Conservation (phyloP, 1,284 basidiomycete species). For the Xerocomus minutiporus region DNA sequence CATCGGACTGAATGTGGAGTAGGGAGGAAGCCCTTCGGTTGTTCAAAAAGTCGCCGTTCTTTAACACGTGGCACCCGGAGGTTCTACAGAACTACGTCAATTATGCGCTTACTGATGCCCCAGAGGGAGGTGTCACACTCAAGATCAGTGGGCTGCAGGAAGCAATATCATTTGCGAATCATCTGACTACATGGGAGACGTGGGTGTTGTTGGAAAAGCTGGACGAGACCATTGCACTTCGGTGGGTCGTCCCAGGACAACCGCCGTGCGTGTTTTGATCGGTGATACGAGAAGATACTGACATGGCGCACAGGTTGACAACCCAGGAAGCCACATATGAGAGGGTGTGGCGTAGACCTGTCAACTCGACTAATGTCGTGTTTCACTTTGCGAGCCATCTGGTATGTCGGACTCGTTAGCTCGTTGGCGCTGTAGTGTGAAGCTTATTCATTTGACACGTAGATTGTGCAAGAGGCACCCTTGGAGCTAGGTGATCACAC, state of each 20-base stretch:
- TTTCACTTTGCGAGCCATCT: slow-evolving; percentile 57
- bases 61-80: slow-evolving; percentile 65
- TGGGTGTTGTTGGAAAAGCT: slow-evolving; percentile 43
- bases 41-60: slow-evolving; percentile 64
- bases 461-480: slow-evolving; percentile 49
- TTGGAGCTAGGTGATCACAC: slow-evolving; percentile 35
- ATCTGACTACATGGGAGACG: slow-evolving; percentile 38
- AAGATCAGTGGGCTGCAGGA: slow-evolving; percentile 63
- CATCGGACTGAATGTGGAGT: slow-evolving; percentile 1
- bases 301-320: slow-evolving; percentile 32
- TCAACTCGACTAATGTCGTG: slow-evolving; percentile 55
- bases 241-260: slow-evolving; percentile 55
- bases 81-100: slow-evolving; percentile 67
- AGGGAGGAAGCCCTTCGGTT: slow-evolving; percentile 59
- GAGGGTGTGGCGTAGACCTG: slow-evolving; percentile 47
- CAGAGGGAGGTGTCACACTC: slow-evolving; percentile 42
- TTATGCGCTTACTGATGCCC: slow-evolving; percentile 48
- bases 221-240: slow-evolving; percentile 46
- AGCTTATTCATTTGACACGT: slow-evolving; percentile 6
- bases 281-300: background rate
- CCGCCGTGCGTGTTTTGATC: slow-evolving; percentile 34
- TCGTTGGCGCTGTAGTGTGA: background rate
- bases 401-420: slow-evolving; percentile 34
- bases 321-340: slow-evolving; percentile 37
- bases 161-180: slow-evolving; percentile 51